Evolutionary conservation across 495 filamentous ascomycete genomes (phyloP), one percentile per base, ranked within the genome.

Genomic region (Tuber indicum): DNA sequence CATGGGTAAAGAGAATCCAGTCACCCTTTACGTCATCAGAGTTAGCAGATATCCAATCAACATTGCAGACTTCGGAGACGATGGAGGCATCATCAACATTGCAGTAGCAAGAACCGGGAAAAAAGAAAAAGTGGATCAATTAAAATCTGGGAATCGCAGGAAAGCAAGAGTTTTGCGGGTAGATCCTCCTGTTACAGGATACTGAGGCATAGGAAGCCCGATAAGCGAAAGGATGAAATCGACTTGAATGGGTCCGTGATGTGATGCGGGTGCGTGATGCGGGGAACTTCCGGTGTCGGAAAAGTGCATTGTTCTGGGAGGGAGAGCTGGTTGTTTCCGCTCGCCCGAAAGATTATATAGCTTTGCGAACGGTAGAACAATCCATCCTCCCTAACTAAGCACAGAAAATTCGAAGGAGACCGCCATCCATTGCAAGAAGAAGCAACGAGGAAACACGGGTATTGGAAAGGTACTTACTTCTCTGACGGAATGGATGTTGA

Each of bases 1-100:
- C 96, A 86, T 98, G 93, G 78, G 93, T 97, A 89, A 99, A 99
- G 83, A 98, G 93, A 86, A 99, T 98, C 93, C 93, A 97, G 86
- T 99, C 96, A 84, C 96, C 96, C 96, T 99, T 84, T 82, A 58
- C 42, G 52, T 71, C 74, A 76, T 78, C 47, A 41, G n/a, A 75
- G 72, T 80, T 23, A 80, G 78, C 73, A 44, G 45, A 39, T 72
- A 26, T 72, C 76, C 45, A 70, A 47, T 21, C 8, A 69, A 32
- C 23, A 39, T 42, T n/a, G 52, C 66, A 17, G 47, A 21, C 73
- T 75, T 76, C 71, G 39, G 71, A 46, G 36, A 71, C 71, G 47
- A 74, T 23, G 49, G 12, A 46, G 70, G 52, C 41, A 17, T 43
- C 3, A 17, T 14, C 75, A 62, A 66, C 19, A 41, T 78, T 72